Evolutionary conservation across 2,329 filamentous ascomycete genomes (phyloP).

Genomic region (Xylariaceae sp.): DNA sequence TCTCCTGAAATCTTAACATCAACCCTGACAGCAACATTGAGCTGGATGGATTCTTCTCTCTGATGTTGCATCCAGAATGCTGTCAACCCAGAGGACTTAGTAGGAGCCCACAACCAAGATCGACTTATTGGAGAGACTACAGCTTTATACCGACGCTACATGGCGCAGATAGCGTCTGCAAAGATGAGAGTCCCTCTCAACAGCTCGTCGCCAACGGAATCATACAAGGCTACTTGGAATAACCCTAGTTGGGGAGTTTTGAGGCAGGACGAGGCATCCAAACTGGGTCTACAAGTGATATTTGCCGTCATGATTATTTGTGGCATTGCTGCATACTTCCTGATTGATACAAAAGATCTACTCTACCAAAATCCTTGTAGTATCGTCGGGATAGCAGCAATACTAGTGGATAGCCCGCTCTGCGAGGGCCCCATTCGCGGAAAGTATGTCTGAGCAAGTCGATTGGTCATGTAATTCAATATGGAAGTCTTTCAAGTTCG

Average conservation of each 20-base stretch:
- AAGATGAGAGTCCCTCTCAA: constrained; percentile 5
- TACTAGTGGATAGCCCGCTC: constrained; percentile 5
- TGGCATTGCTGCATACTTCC: constrained; percentile 1
- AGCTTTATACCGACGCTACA: constrained; percentile 5
- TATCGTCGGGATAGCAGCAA: constrained; percentile 3
- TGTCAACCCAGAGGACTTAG: constrained; percentile 1
- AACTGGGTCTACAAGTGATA: constrained; percentile 1
- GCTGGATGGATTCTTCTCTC: constrained; percentile 3
- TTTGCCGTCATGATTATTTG: constrained; percentile 1
- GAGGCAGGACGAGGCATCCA: constrained; percentile 3
- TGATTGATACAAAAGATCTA: constrained; percentile 5
- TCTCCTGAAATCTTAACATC: neutral
- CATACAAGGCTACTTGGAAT: constrained; percentile 3
- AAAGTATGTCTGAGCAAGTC: neutral
- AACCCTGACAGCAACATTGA: neutral
- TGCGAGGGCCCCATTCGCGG: neutral
- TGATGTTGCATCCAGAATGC: constrained; percentile 5
- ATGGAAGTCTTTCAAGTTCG: constrained; percentile 1
- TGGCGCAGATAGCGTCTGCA: constrained; percentile 5
- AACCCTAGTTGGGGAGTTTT: constrained; percentile 6
- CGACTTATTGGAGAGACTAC: constrained; percentile 1
- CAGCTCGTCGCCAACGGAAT: neutral
- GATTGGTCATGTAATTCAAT: neutral
- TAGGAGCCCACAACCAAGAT: constrained; percentile 1
- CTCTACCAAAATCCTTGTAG: constrained; percentile 3